These are phyloP conservation scores for Candolleomyces aberdarensis DNA, from an alignment of 768 basidiomycete species.

Conservation along the genomic window DNA sequence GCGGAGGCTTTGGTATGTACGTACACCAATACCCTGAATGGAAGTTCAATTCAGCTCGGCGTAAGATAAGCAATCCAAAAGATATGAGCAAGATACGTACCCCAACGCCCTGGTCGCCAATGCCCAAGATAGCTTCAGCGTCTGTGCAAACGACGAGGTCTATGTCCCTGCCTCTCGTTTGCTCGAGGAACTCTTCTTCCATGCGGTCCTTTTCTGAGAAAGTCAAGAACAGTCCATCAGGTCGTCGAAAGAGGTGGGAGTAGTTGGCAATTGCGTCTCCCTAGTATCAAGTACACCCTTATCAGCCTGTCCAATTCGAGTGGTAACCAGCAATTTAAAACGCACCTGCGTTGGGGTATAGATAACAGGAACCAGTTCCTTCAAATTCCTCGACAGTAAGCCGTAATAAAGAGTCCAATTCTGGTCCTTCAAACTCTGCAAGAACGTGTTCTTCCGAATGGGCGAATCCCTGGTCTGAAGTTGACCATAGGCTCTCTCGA, in stretches of 20 bases:
- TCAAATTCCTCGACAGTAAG: conserved; percentile 54
- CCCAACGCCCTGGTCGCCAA: conserved; percentile 65
- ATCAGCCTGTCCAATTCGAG: neutral
- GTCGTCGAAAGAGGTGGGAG: conserved; percentile 77
- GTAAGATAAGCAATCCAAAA: neutral
- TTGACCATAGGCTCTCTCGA: conserved; percentile 70
- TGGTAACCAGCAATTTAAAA: neutral
- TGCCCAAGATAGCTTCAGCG: conserved; percentile 81
- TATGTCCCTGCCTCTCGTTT: conserved; percentile 56
- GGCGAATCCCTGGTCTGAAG: conserved; percentile 32
- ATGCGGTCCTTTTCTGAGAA: conserved; percentile 60
- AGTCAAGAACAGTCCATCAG: conserved; percentile 74
- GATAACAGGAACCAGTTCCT: conserved; percentile 66
- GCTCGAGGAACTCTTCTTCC: conserved; percentile 75
- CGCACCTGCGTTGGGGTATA: conserved; percentile 80
- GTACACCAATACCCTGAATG: conserved; percentile 49
- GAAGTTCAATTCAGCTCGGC: neutral
- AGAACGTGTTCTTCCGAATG: conserved; percentile 67
- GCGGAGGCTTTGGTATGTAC: conserved; percentile 10
- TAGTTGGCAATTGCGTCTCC: conserved; percentile 82
- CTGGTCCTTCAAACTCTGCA: conserved; percentile 75
- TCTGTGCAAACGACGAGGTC: conserved; percentile 84
- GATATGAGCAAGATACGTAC: conserved; percentile 25
- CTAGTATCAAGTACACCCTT: conserved; percentile 24
- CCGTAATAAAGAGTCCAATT: conserved; percentile 82